These are phyloP conservation scores for Starmerella potacharoeniae DNA, from an alignment of 805 yeast genomes.

Conservation along the genomic window DNA sequence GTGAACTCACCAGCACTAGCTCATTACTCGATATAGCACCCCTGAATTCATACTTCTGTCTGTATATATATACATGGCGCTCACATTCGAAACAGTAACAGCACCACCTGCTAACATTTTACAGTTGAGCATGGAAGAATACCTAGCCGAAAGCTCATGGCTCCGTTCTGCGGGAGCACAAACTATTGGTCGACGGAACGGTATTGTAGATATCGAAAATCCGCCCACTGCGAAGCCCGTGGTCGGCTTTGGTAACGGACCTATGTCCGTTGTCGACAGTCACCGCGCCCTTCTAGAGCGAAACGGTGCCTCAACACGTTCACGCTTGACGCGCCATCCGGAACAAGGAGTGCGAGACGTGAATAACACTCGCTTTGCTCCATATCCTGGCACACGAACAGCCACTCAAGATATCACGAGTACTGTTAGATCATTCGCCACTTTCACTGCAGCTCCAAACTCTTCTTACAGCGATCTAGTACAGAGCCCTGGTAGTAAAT, in stretches of 20 bases:
- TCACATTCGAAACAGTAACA: no score
- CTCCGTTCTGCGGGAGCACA: background rate
- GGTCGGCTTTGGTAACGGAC: background rate
- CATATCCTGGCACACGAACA: no score
- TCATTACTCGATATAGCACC: no score
- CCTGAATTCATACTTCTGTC: no score
- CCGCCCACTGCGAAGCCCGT: background rate
- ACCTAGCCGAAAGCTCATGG: background rate
- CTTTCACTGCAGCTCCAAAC: background rate
- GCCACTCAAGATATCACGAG: background rate
- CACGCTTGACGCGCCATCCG: no score
- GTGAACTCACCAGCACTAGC: no score
- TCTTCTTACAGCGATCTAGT: background rate
- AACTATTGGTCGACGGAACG: background rate
- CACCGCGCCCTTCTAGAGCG: background rate
- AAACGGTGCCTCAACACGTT: background rate
- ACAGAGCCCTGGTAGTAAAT: background rate
- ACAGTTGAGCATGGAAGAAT: background rate
- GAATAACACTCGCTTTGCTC: no score
- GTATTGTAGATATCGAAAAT: background rate
- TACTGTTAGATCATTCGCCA: background rate
- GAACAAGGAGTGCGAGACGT: background rate
- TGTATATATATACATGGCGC: background rate
- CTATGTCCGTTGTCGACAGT: background rate
- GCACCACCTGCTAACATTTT: no score